A percentile compares a stretch with the other conserved stretches of the same genome.
Conservation (phyloP, 148 eudicot species). For the Polygonum aviculare region DNA sequence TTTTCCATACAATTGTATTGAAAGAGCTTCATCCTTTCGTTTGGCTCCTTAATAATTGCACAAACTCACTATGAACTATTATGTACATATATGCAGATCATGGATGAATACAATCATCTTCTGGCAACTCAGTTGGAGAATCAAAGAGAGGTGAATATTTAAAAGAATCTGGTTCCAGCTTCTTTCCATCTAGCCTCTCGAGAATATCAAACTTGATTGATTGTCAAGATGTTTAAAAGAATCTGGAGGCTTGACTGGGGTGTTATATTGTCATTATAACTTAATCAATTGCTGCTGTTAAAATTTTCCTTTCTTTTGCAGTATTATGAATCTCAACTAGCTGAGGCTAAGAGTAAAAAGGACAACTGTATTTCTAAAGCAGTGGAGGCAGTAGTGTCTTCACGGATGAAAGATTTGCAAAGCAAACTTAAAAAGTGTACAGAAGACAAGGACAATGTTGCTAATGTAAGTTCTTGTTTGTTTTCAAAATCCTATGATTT, state of each 20-base stretch:
- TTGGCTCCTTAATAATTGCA: not conserved
- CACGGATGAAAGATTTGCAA: constrained; percentile 49
- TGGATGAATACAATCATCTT: constrained; percentile 87
- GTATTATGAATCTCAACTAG: constrained; percentile 75
- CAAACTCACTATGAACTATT: not conserved
- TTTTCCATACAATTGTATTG: not conserved
- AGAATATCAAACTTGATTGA: not conserved
- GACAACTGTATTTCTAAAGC: constrained; percentile 40
- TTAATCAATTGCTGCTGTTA: not conserved
- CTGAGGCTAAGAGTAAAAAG: constrained; percentile 57
- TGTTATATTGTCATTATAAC: not conserved
- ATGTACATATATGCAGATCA: constrained; percentile 33
- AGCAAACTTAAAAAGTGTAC: constrained; percentile 35
- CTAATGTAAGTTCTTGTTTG: constrained; percentile 31
- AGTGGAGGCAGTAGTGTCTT: constrained; percentile 47
- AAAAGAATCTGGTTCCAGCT: not conserved
- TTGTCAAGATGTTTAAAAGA: not conserved
- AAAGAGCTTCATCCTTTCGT: not conserved
- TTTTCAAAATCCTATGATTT: not conserved
- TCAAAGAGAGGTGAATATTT: constrained; percentile 67
- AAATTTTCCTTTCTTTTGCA: constrained; percentile 17
- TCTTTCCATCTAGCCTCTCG: not conserved
- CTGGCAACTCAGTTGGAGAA: constrained; percentile 83
- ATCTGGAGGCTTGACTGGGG: not conserved
- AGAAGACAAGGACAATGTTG: constrained; percentile 42